Evolutionary conservation across 108 stramenopile genomes (phyloP).

Genomic region (Cyclostephanos invisitatus): DNA sequence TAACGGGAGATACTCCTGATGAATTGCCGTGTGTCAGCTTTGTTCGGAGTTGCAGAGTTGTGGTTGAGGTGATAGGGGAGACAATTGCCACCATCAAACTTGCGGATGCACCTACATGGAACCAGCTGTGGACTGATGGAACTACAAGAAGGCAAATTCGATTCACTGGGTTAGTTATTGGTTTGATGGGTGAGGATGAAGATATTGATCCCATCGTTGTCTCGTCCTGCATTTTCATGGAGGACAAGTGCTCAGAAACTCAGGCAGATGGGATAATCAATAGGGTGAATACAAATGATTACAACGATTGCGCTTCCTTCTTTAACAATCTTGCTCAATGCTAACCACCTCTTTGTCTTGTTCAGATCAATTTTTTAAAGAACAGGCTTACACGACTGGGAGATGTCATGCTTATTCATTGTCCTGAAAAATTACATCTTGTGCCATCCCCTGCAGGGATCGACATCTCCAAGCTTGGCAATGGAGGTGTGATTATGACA

Average conservation of each 20-base stretch:
- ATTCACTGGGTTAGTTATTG: background rate
- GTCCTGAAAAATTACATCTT: conserved; percentile 2
- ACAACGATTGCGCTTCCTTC: background rate
- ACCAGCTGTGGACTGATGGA: background rate
- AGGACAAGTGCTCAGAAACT: conserved; percentile 15
- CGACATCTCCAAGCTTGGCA: background rate
- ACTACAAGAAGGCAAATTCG: background rate
- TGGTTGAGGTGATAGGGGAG: conserved; percentile 17
- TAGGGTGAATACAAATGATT: conserved; percentile 4
- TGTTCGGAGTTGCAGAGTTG: conserved; percentile 3
- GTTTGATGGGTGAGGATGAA: background rate
- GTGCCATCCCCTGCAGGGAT: background rate
- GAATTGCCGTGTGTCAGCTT: background rate
- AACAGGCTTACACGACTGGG: background rate
- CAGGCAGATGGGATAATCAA: conserved; percentile 9
- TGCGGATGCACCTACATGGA: background rate
- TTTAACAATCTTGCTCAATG: background rate
- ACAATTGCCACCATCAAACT: conserved; percentile 8
- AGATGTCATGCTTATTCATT: background rate
- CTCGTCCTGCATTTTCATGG: conserved; percentile 22
- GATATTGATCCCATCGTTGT: background rate
- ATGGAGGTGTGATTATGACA: conserved; percentile 1
- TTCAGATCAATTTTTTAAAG: conserved; percentile 6
- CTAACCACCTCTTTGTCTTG: background rate
- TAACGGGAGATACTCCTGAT: background rate